phyloP scores from a whole-genome alignment of 2,329 filamentous ascomycete species.

The Fusarium dlaminii region DNA sequence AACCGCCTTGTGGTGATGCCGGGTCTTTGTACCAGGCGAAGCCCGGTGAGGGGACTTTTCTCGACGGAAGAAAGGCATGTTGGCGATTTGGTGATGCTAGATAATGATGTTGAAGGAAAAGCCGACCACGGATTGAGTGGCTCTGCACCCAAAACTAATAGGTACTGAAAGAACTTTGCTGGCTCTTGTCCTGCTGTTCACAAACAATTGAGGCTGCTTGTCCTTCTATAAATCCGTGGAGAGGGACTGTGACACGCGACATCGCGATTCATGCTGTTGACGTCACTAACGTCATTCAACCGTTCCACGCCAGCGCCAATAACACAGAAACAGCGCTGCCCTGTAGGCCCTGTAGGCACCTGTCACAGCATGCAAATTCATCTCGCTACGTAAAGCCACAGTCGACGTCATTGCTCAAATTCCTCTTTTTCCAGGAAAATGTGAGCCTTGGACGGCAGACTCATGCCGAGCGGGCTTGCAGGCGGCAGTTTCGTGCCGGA shows the following conservation, averaged over 20 bases:
- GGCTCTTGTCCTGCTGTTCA: background rate
- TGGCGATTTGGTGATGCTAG: background rate
- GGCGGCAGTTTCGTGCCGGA: conserved; percentile 30
- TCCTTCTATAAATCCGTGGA: conserved; percentile 25
- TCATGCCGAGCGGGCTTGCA: conserved; percentile 28
- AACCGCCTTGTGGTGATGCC: conserved; percentile 5
- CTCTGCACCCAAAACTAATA: background rate
- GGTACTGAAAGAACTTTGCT: conserved; percentile 2
- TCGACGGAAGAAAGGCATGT: conserved; percentile 27
- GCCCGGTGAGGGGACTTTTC: conserved; percentile 28
- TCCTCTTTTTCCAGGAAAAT: conserved; percentile 1
- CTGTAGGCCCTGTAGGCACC: background rate
- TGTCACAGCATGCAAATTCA: background rate
- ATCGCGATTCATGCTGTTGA: conserved; percentile 9
- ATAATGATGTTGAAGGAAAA: background rate
- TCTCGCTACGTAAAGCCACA: conserved; percentile 22
- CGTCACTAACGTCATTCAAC: conserved; percentile 27
- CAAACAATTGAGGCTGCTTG: background rate
- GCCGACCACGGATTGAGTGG: background rate
- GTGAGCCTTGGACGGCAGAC: conserved; percentile 27
- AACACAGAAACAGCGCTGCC: background rate
- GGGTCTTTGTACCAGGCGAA: background rate
- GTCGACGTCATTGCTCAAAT: conserved; percentile 25
- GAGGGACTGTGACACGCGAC: background rate
- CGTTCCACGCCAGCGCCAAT: background rate